These are phyloP conservation scores for Rhododendron henanense DNA, from an alignment of 148 eudicot genomes.

Conservation along the genomic window DNA sequence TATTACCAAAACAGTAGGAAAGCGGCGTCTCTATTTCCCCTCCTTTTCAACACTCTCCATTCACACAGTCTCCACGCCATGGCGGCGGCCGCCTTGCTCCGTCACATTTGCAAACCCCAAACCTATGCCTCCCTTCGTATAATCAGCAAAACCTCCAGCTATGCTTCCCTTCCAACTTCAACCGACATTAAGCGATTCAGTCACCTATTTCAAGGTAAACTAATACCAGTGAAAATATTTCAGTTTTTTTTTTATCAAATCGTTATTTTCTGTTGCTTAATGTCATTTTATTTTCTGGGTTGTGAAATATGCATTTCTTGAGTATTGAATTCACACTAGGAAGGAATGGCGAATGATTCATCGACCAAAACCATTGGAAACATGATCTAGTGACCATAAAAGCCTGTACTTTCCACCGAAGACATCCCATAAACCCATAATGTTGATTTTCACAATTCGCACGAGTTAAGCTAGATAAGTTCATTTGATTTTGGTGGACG, in stretches of 20 bases:
- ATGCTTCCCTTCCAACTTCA: not conserved
- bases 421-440: not conserved
- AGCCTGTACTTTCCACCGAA: not conserved
- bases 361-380: not conserved
- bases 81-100: constrained; percentile 5
- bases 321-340: not conserved
- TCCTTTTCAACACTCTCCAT: not conserved
- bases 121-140: not conserved
- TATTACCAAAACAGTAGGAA: not conserved
- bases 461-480: not conserved
- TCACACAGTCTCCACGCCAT: not conserved
- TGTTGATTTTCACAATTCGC: not conserved
- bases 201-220: constrained; percentile 10
- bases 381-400: not conserved
- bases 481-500: not conserved
- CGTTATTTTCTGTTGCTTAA: not conserved
- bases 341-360: not conserved
- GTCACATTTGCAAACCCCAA: constrained; percentile 4
- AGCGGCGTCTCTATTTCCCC: not conserved
- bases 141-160: not conserved
- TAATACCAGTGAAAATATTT: not conserved
- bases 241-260: not conserved
- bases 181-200: not conserved
- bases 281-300: not conserved
- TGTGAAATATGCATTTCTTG: not conserved